These are phyloP conservation scores for Aspergillus fructus DNA, from an alignment of 2,329 filamentous ascomycete genomes.

Conservation along the genomic window DNA sequence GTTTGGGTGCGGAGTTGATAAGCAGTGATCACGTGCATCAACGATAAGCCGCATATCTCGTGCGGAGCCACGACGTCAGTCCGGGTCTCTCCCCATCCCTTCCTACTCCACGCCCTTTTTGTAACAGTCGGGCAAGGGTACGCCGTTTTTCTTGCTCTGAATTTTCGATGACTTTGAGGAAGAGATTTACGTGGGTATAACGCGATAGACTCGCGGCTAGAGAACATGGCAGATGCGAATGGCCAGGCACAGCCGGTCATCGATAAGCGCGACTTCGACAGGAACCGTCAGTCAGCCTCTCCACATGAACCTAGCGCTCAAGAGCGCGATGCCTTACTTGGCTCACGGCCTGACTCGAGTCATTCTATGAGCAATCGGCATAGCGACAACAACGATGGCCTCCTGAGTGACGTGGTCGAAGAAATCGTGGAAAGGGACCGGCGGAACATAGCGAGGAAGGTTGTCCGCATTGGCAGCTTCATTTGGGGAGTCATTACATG, in stretches of 20 bases:
- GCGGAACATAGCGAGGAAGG: conserved; percentile 52
- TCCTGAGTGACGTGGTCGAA: conserved; percentile 61
- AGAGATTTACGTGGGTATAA: too few relatives aligned
- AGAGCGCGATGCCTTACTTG: conserved; percentile 26
- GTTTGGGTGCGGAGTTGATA: neutral
- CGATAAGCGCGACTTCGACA: conserved; percentile 50
- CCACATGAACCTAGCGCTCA: conserved; percentile 18
- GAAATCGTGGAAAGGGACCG: conserved; percentile 61
- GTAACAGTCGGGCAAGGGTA: neutral
- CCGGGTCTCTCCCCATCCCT: neutral
- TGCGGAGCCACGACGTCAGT: conserved; percentile 2
- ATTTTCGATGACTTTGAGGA: neutral
- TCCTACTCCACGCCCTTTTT: neutral
- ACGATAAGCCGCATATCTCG: conserved; percentile 19
- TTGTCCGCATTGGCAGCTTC: conserved; percentile 57
- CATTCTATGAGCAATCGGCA: conserved; percentile 18
- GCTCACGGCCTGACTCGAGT: conserved; percentile 22
- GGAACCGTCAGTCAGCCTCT: conserved; percentile 36
- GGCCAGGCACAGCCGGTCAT: conserved; percentile 27
- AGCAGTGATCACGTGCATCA: conserved; percentile 14
- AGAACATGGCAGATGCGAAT: conserved; percentile 26
- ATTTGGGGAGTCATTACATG: conserved; percentile 61
- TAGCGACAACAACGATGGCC: conserved; percentile 35
- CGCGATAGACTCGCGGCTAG: neutral
- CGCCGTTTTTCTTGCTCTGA: neutral